Evolutionary conservation across 345 rosid species (phyloP), one percentile per base, ranked within the genome.

Genomic region (Gossypium bickii): DNA sequence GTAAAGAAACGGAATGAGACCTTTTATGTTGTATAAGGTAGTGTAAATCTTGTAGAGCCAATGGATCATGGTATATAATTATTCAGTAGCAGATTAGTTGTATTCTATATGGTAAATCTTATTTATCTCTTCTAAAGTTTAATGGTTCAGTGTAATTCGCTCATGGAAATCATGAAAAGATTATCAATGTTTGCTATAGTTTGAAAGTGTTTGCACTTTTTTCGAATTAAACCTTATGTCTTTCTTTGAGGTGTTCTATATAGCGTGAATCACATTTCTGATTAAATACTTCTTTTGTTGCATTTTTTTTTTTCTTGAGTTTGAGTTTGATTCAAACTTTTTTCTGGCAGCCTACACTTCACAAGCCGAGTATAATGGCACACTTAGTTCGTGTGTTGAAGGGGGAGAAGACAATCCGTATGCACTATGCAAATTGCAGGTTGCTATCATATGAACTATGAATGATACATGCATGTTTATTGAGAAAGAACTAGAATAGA

Each of bases 381-480:
- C 97, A 95, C 73, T 83, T 85, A 0, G 99, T 95, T 75, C 97
- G 98, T 67, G 97, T 95, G 27, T 80, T 95, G 79, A 88, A 85
- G 78, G 98, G 98, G 62, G 98, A 95, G 85, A 95, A 88, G 85
- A 91, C 99, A 66, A 89, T 95, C 77, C 90, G 99, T 52, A 94
- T 95, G 96, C 99, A 93, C 84, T 95, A 95, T 82, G 99, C 99
- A 76, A 95, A 95, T 83, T 95, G 99, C 98, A 93, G 99, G 99
- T 94, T 74, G 76, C 74, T 74, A 56, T 74, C 58, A 38, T 71
- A 58, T 74, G 22, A 17, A 51, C 16, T 29, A 25, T 51, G 45
- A 69, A 51, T 27, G 12, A 27, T 51, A 17, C 59, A 51, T 51
- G 60, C 44, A 69, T 51, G 5, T 41, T 27, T 69, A 69, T 5